Base-by-base conservation (phyloP, 2,329 filamentous ascomycete species). In the Claviceps fusiformis region DNA sequence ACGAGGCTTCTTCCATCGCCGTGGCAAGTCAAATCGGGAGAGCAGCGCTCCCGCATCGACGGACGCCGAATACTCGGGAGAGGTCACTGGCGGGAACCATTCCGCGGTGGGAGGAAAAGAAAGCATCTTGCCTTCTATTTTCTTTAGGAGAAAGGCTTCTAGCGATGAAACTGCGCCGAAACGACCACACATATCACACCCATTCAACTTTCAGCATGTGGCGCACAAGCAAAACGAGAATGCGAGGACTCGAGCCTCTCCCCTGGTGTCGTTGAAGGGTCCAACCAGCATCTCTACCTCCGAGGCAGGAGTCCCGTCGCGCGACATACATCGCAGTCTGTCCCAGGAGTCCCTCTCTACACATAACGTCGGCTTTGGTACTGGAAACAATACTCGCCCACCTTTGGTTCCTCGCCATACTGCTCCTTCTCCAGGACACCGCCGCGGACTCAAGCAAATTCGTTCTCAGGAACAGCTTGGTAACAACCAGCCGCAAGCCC, bases 131-230 rank as follows among this genome's bases (percentile, higher is more conserved):
- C 74, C 76, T 6, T 71, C 73, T 10, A 67, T 82, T 48, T 81
- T 82, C 56, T 66, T 72, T 47, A 72, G 79, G 52, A 73, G 79
- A 54, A 77, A 75, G 60, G 61, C 62, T 11, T 65, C 66, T 33
- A 67, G 68, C 24, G 68, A 71, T 48, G 67, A 71, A 31, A 57
- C 62, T 50, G 52, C 60, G 53, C 60, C 65, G 54, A 76, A 67
- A 61, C 75, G 72, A 58, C 63, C 76, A 52, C 74, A 76, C 54
- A 85, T 85, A 54, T 85, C 82, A 0, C 76, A 72, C 1, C 82
- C 82, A 3, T 85, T 82, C 67, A 83, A 85, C 69, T 85, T 85
- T 58, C 81, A 84, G 63, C 82, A 85, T 65, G 73, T 85, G 39
- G 75, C 78, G 4, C 81, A 84, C 63, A 80, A 77, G 13, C 70